Conservation (phyloP, 805 yeast genomes). For the Zygosaccharomyces kombuchaensis region DNA sequence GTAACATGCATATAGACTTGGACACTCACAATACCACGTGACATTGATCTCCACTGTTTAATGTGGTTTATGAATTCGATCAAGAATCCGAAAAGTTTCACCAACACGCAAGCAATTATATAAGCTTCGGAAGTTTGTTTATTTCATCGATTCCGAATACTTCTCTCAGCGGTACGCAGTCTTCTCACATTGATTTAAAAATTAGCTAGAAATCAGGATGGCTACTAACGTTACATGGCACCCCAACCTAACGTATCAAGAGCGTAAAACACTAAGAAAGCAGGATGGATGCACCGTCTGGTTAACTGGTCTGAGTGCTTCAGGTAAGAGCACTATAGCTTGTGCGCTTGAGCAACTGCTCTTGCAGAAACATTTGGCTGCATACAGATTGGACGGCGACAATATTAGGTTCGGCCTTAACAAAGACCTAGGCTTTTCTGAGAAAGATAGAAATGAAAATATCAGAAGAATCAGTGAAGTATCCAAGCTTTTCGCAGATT, state of each 20-base stretch:
- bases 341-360: slow-evolving; percentile 86
- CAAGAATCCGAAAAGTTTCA: slow-evolving; percentile 3
- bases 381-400: slow-evolving; percentile 93
- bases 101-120: not conserved
- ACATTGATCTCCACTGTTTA: slow-evolving; percentile 1
- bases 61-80: slow-evolving; percentile 1
- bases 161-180: not conserved
- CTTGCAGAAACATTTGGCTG: slow-evolving; percentile 60
- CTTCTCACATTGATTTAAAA: not conserved
- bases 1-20: too few species aligned
- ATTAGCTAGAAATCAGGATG: slow-evolving; percentile 42
- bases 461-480: slow-evolving; percentile 94
- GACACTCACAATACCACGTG: slow-evolving; percentile 4
- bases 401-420: slow-evolving; percentile 91
- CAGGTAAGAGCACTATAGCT: slow-evolving; percentile 93
- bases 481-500: slow-evolving; percentile 87
- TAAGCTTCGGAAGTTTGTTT: not conserved
- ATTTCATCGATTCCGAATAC: not conserved
- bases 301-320: slow-evolving; percentile 93
- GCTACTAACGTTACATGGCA: slow-evolving; percentile 98
- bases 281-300: slow-evolving; percentile 90
- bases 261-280: slow-evolving; percentile 64
- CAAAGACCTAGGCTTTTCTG: slow-evolving; percentile 91
- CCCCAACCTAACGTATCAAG: slow-evolving; percentile 76
- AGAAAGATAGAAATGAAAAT: slow-evolving; percentile 88